A percentile compares a stretch with the other conserved stretches of the same genome.
These are phyloP conservation scores for Pseudonectria buxi DNA, from an alignment of 2,329 filamentous ascomycete species.

Conservation along the genomic window DNA sequence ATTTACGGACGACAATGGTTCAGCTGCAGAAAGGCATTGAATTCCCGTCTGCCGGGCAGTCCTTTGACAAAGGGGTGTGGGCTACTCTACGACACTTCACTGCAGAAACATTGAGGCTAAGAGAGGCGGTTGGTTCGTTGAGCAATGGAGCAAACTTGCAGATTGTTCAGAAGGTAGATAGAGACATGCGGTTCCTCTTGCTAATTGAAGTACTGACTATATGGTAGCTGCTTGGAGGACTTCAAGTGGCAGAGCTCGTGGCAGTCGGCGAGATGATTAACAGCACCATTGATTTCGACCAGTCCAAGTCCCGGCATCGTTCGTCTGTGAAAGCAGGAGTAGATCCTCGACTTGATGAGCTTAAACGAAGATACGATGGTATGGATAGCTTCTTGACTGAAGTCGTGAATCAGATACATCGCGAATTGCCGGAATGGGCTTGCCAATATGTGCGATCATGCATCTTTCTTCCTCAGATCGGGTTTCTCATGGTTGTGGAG, in stretches of 20 bases:
- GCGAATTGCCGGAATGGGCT: constrained; percentile 54
- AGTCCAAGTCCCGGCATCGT: constrained; percentile 62
- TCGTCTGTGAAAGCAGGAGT: constrained; percentile 68
- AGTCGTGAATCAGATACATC: constrained; percentile 58
- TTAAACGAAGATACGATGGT: constrained; percentile 72
- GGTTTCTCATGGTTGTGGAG: constrained; percentile 77
- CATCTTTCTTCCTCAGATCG: constrained; percentile 85
- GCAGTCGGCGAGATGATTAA: constrained; percentile 64
- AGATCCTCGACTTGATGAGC: constrained; percentile 65
- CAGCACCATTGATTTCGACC: constrained; percentile 72
- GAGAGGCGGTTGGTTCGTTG: constrained; percentile 45
- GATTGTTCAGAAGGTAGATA: constrained; percentile 35
- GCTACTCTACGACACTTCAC: constrained; percentile 64
- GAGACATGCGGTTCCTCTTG: constrained; percentile 1
- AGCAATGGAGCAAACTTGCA: constrained; percentile 10
- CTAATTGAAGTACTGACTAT: constrained; percentile 6
- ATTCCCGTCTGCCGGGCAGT: constrained; percentile 37
- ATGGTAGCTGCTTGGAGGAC: constrained; percentile 48
- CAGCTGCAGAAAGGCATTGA: constrained; percentile 75
- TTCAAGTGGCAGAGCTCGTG: constrained; percentile 54
- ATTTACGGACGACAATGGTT: constrained; percentile 62
- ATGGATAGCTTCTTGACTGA: constrained; percentile 66
- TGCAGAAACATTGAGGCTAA: constrained; percentile 62
- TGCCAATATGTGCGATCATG: constrained; percentile 58
- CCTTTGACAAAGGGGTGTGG: constrained; percentile 65